Conservation (phyloP, 2,329 filamentous ascomycete species). For the Xylariaceae sp. region DNA sequence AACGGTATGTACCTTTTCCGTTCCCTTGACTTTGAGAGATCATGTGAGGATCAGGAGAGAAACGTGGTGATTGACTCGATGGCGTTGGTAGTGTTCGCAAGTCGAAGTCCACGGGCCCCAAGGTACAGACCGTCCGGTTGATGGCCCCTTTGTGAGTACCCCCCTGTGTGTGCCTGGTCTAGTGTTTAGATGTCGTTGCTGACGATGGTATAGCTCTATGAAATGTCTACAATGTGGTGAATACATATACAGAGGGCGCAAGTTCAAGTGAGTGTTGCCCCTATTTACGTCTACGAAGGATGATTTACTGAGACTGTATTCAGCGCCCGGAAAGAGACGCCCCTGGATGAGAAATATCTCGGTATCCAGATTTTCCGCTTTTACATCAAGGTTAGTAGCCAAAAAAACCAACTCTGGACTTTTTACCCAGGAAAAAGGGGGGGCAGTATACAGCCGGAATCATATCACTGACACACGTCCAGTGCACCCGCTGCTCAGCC, state of each 20-base stretch:
- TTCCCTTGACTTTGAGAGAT: not conserved
- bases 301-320: not conserved
- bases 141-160: slow-evolving; percentile 67
- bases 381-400: slow-evolving; percentile 57
- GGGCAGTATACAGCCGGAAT: too few species aligned
- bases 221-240: slow-evolving; percentile 49
- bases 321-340: slow-evolving; percentile 77
- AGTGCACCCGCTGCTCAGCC: slow-evolving; percentile 24
- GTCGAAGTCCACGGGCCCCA: slow-evolving; percentile 68
- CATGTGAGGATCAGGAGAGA: too few species aligned
- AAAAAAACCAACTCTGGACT: too few species aligned
- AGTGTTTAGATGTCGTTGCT: not conserved
- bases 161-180: not conserved
- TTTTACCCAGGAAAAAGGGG: too few species aligned
- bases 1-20: slow-evolving; percentile 37
- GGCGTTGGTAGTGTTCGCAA: slow-evolving; percentile 45
- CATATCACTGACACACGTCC: not conserved
- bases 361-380: slow-evolving; percentile 83
- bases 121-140: slow-evolving; percentile 78
- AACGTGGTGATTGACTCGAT: not conserved
- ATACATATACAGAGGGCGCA: slow-evolving; percentile 88
- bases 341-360: slow-evolving; percentile 81
- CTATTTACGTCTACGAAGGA: not conserved
- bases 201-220: slow-evolving; percentile 22
- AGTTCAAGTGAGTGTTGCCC: slow-evolving; percentile 61